phyloP scores from a whole-genome alignment of 2,329 filamentous ascomycete species.

The Xylariaceae sp. region DNA sequence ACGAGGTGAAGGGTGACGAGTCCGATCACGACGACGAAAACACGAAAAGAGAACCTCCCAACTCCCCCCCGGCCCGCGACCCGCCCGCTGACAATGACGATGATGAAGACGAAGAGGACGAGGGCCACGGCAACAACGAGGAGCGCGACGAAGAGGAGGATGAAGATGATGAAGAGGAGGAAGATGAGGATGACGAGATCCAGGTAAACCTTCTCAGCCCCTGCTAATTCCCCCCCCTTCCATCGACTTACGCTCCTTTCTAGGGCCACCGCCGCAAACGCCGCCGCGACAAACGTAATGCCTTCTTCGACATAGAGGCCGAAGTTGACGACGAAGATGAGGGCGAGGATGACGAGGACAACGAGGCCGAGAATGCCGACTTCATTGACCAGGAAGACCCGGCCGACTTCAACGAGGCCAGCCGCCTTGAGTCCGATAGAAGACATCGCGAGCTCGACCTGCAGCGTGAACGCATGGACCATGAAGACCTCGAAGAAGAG shows the following conservation, averaged over 20 bases:
- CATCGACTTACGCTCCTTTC: conserved; percentile 6
- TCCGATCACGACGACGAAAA: conserved; percentile 31
- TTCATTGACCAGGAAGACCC: conserved; percentile 88
- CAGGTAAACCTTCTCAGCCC: conserved; percentile 42
- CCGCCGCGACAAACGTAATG: conserved; percentile 69
- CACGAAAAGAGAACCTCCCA: conserved; percentile 16
- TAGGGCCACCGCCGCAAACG: conserved; percentile 75
- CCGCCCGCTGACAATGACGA: conserved; percentile 36
- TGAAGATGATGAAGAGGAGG: conserved; percentile 62
- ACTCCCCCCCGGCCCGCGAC: conserved; percentile 23
- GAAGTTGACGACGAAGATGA: conserved; percentile 93
- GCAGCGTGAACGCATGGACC: conserved; percentile 79
- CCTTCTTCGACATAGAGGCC: conserved; percentile 96
- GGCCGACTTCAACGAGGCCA: conserved; percentile 79
- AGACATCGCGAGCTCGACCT: conserved; percentile 92
- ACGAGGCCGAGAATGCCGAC: conserved; percentile 80
- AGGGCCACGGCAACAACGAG: conserved; percentile 43
- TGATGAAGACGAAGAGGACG: conserved; percentile 44
- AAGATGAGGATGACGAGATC: conserved; percentile 63
- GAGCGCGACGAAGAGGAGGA: conserved; percentile 46
- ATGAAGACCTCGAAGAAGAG: conserved; percentile 90
- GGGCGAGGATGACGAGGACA: conserved; percentile 89
- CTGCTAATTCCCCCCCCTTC: neutral
- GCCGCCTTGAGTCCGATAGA: conserved; percentile 80
- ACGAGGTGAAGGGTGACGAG: conserved; percentile 48